These are phyloP conservation scores for Ormosia emarginata DNA, from an alignment of 306 rosid species.

Conservation along the genomic window DNA sequence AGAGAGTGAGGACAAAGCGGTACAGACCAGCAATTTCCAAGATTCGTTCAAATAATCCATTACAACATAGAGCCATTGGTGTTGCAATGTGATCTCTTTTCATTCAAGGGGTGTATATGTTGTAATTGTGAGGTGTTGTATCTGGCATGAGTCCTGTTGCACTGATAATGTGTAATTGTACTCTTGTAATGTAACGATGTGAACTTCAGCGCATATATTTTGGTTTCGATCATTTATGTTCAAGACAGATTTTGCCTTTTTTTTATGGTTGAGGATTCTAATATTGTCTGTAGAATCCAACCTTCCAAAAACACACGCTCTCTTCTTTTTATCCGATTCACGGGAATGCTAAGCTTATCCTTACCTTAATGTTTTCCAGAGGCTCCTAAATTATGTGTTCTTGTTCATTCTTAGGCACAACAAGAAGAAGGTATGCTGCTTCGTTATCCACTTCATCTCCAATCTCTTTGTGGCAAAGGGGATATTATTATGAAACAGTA, in stretches of 20 bases:
- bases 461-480: too few species aligned
- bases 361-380: too few species aligned
- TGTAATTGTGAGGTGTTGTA: not conserved
- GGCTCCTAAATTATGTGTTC: too few species aligned
- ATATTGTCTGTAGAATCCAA: not conserved
- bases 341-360: too few species aligned
- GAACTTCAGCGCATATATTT: not conserved
- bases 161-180: not conserved
- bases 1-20: constrained; percentile 31
- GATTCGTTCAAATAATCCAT: not conserved
- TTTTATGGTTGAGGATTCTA: not conserved
- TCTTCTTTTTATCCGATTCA: too few species aligned
- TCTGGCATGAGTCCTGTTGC: not conserved
- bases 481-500: too few species aligned
- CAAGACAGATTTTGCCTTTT: not conserved
- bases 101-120: not conserved
- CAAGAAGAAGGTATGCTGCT: too few species aligned
- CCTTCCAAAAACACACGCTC: not conserved
- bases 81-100: constrained; percentile 10
- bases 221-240: not conserved
- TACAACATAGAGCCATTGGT: not conserved
- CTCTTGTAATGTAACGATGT: not conserved
- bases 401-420: too few species aligned
- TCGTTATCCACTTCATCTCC: too few species aligned
- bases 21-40: constrained; percentile 15